Evolutionary conservation across 345 rosid species (phyloP).

Genomic region (Euphorbia peplus): DNA sequence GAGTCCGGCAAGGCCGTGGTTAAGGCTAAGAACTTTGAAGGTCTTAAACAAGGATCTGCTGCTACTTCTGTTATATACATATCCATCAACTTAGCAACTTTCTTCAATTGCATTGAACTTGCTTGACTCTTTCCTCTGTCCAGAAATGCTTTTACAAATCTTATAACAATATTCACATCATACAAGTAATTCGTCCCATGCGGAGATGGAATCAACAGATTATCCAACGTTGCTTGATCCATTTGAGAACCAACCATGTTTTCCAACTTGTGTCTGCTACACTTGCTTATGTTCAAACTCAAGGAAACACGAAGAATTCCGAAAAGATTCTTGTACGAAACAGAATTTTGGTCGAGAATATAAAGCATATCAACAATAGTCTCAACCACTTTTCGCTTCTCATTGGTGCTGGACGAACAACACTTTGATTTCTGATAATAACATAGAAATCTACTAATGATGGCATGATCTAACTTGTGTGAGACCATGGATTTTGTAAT

Average conservation of each 20-base stretch:
- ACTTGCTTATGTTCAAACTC: constrained; percentile 47
- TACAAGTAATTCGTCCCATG: constrained; percentile 48
- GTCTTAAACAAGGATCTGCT: constrained; percentile 74
- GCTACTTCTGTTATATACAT: constrained; percentile 84
- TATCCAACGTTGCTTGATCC: constrained; percentile 78
- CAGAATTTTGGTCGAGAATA: constrained; percentile 49
- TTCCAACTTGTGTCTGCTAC: constrained; percentile 60
- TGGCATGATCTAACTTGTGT: constrained; percentile 52
- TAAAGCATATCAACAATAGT: constrained; percentile 48
- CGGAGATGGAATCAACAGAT: constrained; percentile 80
- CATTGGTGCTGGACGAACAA: constrained; percentile 33
- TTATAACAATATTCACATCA: constrained; percentile 68
- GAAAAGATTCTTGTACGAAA: constrained; percentile 70
- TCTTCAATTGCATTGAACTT: constrained; percentile 36
- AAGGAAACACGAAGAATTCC: constrained; percentile 55
- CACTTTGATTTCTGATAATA: constrained; percentile 78
- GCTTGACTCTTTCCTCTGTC: constrained; percentile 28
- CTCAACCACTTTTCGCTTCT: constrained; percentile 53
- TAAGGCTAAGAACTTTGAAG: constrained; percentile 67
- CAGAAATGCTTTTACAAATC: constrained; percentile 62
- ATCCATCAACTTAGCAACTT: constrained; percentile 72
- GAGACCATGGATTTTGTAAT: constrained; percentile 50
- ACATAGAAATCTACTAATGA: constrained; percentile 60
- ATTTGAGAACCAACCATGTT: constrained; percentile 71
- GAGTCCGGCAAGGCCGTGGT: constrained; percentile 58